Evolutionary conservation across 257 asterid genomes (phyloP).

Genomic region (Agastache rugosa): DNA sequence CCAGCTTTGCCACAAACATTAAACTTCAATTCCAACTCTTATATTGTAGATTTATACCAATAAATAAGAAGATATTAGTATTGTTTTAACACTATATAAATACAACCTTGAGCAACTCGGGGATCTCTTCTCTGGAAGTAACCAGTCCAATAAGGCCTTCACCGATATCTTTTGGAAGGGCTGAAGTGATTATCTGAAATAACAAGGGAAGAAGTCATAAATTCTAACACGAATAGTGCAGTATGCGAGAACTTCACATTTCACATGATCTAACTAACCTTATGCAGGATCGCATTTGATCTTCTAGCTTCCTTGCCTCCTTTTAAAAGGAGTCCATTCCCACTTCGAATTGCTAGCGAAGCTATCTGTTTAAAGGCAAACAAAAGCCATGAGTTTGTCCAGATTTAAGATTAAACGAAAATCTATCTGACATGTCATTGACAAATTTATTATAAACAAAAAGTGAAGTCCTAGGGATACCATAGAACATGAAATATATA

Average conservation of each 20-base stretch:
- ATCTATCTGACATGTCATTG: not conserved
- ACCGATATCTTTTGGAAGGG: slow-evolving; percentile 74
- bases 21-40: slow-evolving; percentile 37
- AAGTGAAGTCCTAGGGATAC: slow-evolving; percentile 6
- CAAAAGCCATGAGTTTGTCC: slow-evolving; percentile 20
- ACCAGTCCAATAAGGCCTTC: slow-evolving; percentile 76
- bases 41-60: slow-evolving; percentile 10
- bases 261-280: slow-evolving; percentile 52
- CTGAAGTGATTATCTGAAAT: slow-evolving; percentile 70
- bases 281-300: slow-evolving; percentile 75
- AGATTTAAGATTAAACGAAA: not conserved
- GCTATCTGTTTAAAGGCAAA: slow-evolving; percentile 63
- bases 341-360: slow-evolving; percentile 82
- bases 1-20: slow-evolving; percentile 56
- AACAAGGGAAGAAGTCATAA: slow-evolving; percentile 29
- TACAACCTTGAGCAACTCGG: slow-evolving; percentile 78
- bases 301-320: slow-evolving; percentile 89
- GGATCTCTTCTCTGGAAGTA: slow-evolving; percentile 83
- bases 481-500: not conserved
- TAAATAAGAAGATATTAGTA: not conserved
- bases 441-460: slow-evolving; percentile 5
- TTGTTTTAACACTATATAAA: slow-evolving; percentile 14
- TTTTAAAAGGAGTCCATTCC: slow-evolving; percentile 82
- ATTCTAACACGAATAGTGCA: slow-evolving; percentile 3
- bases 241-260: not conserved